Base-by-base conservation (phyloP, 805 yeast genomes). In the Metschnikowia continentalis region DNA sequence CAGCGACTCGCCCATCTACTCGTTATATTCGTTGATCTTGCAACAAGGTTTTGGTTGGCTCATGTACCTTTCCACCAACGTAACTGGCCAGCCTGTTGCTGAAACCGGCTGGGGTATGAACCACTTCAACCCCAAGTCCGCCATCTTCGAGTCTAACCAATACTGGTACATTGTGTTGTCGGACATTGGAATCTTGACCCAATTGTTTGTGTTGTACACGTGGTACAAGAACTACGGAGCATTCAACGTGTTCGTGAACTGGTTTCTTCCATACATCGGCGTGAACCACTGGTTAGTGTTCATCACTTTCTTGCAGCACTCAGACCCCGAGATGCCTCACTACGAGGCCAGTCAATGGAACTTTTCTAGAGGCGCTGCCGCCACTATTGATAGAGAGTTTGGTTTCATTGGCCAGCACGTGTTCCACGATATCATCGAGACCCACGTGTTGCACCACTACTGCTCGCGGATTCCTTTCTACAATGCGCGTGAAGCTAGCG, bases 221-320 rank as follows among this genome's bases (percentile, higher is more conserved):
- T 82, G 88, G 83, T 75, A 78, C 67, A 69, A 79, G 60, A 69
- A 69, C 55, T 83, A 78, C 63, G 95, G 96, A 38, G 75, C 71
- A 37, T 83, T 81, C 71, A 77, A 80, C 64, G 71, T 84, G 54
- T 66, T 81, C 50, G 76, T 87, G 57, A 80, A 84, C 76, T 88
- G 90, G 85, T 74, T 84, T 55, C 55, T 88, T 36, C 96, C 96
- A 33, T 88, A 84, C 71, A 58, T 86, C 48, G 84, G 84, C 71
- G 90, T 86, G 57, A 88, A 88, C 80, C 95, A 89, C 73, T 88
- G 96, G 96, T 76, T 88, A 57, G 95, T 89, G 42, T 86, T 86
- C 70, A 86, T 88, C 67, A 88, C 96, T 37, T 89, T 73, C 68
- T 78, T 88, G 61, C 96, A 88, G 69, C 96, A 88, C 72, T 80